Conservation (phyloP, 2,329 filamentous ascomycete genomes). For the Arachnopeziza araneosa region DNA sequence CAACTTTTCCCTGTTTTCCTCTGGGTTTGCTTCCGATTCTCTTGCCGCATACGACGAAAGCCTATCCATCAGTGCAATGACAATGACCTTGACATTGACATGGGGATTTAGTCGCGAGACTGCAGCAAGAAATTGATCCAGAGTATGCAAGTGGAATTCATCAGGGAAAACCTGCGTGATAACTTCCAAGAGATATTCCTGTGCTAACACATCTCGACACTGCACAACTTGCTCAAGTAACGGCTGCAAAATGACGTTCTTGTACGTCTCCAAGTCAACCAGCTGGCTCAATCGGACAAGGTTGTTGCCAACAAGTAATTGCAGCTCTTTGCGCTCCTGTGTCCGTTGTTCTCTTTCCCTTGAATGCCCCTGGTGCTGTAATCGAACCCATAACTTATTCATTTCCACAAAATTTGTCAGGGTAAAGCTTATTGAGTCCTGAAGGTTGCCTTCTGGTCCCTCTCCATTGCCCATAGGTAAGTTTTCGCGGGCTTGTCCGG, state of each 20-base stretch:
- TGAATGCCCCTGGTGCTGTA: conserved; percentile 97
- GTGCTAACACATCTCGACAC: conserved; percentile 91
- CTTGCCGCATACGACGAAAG: conserved; percentile 91
- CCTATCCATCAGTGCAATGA: conserved; percentile 96
- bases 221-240: conserved; percentile 96
- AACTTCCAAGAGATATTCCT: conserved; percentile 96
- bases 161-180: conserved; percentile 99
- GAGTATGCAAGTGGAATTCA: conserved; percentile 94
- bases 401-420: conserved; percentile 99
- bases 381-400: conserved; percentile 98
- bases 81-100: conserved; percentile 96
- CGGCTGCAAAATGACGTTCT: conserved; percentile 80
- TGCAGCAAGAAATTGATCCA: conserved; percentile 90
- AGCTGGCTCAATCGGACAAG: conserved; percentile 91
- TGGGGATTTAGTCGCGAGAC: conserved; percentile 91
- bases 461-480: conserved; percentile 78
- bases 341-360: conserved; percentile 89
- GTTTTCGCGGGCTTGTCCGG: conserved; percentile 86
- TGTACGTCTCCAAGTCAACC: conserved; percentile 92
- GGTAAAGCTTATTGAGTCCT: conserved; percentile 97
- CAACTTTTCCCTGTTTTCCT: conserved; percentile 65
- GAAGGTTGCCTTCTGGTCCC: conserved; percentile 89
- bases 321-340: conserved; percentile 89
- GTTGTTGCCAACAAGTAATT: conserved; percentile 93
- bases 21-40: conserved; percentile 67